Evolutionary conservation across 2,329 filamentous ascomycete species (phyloP).

Genomic region (Fusarium siculi): DNA sequence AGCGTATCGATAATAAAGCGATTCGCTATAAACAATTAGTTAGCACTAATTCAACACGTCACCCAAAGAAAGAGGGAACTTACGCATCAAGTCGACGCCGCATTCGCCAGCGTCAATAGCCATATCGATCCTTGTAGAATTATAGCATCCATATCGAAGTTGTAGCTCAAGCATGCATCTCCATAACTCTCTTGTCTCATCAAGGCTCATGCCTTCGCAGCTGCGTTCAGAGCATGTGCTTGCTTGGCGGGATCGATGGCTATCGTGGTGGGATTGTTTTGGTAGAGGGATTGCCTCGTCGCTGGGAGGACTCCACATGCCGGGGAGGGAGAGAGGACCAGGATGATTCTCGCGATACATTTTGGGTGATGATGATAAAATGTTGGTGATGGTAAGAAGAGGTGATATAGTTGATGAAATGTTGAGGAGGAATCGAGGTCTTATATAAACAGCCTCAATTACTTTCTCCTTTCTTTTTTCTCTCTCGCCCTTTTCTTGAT

Average conservation of each 20-base stretch:
- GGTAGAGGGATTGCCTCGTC: conserved; percentile 22
- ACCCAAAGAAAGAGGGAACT: conserved; percentile 30
- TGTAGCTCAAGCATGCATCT: conserved; percentile 61
- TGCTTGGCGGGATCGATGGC: conserved; percentile 37
- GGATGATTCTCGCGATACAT: conserved; percentile 42
- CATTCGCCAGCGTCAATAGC: conserved; percentile 56
- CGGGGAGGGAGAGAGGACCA: conserved; percentile 33
- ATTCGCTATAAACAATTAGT: conserved; percentile 43
- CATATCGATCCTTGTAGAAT: conserved; percentile 60
- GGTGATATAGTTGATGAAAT: not conserved
- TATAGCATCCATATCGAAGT: conserved; percentile 59
- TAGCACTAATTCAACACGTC: not conserved
- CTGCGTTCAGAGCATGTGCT: conserved; percentile 46
- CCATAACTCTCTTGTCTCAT: conserved; percentile 58
- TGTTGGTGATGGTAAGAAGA: not conserved
- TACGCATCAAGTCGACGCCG: conserved; percentile 57
- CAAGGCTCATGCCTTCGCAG: conserved; percentile 48
- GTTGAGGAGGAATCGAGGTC: not conserved
- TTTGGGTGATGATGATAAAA: not conserved
- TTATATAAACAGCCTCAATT: conserved; percentile 13
- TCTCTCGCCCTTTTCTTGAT: conserved; percentile 4
- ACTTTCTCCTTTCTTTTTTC: not conserved
- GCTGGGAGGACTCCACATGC: conserved; percentile 33
- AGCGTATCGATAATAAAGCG: conserved; percentile 56
- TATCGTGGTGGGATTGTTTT: conserved; percentile 23